Conservation (phyloP, 2,329 filamentous ascomycete genomes). For the Phialocephala subalpina region DNA sequence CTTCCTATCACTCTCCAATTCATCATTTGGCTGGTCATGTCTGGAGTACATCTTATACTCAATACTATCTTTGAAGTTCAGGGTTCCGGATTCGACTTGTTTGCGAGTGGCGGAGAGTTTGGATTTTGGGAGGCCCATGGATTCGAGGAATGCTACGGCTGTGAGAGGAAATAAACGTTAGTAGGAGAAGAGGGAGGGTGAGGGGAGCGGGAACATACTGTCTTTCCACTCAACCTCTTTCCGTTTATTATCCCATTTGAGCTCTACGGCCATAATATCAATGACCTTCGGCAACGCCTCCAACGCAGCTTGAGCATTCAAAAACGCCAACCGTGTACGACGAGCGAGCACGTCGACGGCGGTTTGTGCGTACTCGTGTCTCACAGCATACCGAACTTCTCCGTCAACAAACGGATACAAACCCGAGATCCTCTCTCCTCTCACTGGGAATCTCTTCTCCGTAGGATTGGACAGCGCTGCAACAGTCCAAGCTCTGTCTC, state of each 20-base stretch:
- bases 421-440: conserved; percentile 79
- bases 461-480: conserved; percentile 82
- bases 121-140: conserved; percentile 70
- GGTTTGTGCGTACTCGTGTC: conserved; percentile 91
- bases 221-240: conserved; percentile 86
- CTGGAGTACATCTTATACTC: conserved; percentile 71
- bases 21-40: conserved; percentile 58
- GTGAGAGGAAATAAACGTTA: conserved; percentile 1
- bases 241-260: conserved; percentile 77
- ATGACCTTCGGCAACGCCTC: conserved; percentile 87
- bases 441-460: conserved; percentile 80
- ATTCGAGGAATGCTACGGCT: conserved; percentile 68
- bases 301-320: conserved; percentile 90
- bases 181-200: neutral
- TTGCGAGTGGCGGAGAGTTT: conserved; percentile 64
- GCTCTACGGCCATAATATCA: conserved; percentile 86
- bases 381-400: conserved; percentile 86
- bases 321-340: conserved; percentile 84
- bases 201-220: conserved; percentile 52
- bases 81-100: conserved; percentile 67
- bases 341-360: conserved; percentile 88
- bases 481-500: conserved; percentile 91
- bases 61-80: conserved; percentile 62
- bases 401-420: conserved; percentile 93
- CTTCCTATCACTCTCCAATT: conserved; percentile 41